A percentile compares a stretch with the other conserved stretches of the same genome.
Conservation (phyloP, 192 early-diverging fungal species). For the Chytriomyces hyalinus region DNA sequence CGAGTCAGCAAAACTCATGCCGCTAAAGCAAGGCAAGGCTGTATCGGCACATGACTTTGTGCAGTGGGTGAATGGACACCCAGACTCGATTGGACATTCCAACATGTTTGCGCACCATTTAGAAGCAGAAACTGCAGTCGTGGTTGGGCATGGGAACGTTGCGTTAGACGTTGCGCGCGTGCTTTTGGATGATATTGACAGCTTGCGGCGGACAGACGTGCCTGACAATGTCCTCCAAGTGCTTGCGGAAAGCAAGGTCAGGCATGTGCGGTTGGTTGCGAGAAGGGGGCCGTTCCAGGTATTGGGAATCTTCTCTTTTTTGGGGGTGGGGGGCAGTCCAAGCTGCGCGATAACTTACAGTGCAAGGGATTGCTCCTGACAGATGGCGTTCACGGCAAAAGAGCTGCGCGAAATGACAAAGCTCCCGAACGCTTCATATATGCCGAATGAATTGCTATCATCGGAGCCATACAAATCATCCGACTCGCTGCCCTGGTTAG, state of each 20-base stretch:
- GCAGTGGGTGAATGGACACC: slow-evolving; percentile 91
- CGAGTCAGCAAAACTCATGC: slow-evolving; percentile 70
- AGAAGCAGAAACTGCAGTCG: slow-evolving; percentile 72
- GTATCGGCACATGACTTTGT: slow-evolving; percentile 86
- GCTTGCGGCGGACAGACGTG: slow-evolving; percentile 85
- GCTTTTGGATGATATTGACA: slow-evolving; percentile 72
- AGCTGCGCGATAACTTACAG: background rate
- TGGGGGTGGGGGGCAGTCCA: slow-evolving; percentile 10
- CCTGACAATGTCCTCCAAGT: slow-evolving; percentile 72
- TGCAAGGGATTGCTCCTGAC: background rate
- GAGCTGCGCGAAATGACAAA: slow-evolving; percentile 92
- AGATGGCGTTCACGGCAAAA: slow-evolving; percentile 91
- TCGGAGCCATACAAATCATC: slow-evolving; percentile 26
- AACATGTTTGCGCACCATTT: slow-evolving; percentile 55
- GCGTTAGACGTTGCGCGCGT: slow-evolving; percentile 91
- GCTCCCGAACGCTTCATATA: slow-evolving; percentile 59
- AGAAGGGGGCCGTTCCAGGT: slow-evolving; percentile 90
- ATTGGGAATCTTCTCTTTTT: slow-evolving; percentile 32
- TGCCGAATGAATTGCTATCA: background rate
- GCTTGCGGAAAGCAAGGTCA: slow-evolving; percentile 69
- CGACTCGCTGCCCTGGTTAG: slow-evolving; percentile 16
- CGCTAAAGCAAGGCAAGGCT: slow-evolving; percentile 65
- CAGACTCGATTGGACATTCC: slow-evolving; percentile 67
- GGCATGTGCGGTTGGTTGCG: slow-evolving; percentile 86
- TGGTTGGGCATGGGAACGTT: slow-evolving; percentile 95